A percentile compares a stretch with the other conserved stretches of the same genome.
Evolutionary conservation across 176 grass and related monocot species (phyloP).

Genomic region (Oryza nivara): DNA sequence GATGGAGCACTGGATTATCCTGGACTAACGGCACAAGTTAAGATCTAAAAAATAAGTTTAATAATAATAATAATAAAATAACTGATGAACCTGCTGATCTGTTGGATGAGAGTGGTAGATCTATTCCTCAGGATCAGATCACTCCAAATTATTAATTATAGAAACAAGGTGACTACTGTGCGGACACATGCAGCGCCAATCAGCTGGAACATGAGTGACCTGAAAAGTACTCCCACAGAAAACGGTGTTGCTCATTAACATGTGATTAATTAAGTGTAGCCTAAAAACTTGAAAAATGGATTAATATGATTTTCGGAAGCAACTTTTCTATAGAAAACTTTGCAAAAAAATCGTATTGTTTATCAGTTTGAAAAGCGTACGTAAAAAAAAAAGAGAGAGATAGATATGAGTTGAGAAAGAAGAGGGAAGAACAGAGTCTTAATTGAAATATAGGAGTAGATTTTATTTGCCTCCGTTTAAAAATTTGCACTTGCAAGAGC

Average conservation of each 20-base stretch:
- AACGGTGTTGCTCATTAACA: too few species aligned
- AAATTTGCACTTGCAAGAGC: neutral
- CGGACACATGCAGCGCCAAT: neutral
- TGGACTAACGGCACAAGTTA: slow-evolving; percentile 3
- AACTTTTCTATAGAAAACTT: too few species aligned
- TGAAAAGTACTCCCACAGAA: too few species aligned
- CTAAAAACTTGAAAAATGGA: too few species aligned
- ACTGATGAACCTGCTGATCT: neutral
- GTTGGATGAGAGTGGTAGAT: neutral
- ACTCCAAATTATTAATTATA: neutral
- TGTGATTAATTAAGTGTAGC: too few species aligned
- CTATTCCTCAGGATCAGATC: neutral
- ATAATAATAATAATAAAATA: neutral
- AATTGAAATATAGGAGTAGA: neutral
- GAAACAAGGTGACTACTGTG: too few species aligned
- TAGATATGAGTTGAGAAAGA: too few species aligned
- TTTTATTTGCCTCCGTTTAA: neutral
- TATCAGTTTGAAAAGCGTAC: too few species aligned
- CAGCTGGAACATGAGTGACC: neutral
- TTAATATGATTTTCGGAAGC: too few species aligned
- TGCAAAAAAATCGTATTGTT: too few species aligned
- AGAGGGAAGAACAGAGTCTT: too few species aligned
- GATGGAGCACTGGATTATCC: neutral
- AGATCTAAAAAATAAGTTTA: neutral
- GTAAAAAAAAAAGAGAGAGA: too few species aligned